Percentiles rank a stretch among this genome's conserved stretches.
phyloP scores from a whole-genome alignment of 2,329 filamentous ascomycete species.

The Cladosporium sp. region DNA sequence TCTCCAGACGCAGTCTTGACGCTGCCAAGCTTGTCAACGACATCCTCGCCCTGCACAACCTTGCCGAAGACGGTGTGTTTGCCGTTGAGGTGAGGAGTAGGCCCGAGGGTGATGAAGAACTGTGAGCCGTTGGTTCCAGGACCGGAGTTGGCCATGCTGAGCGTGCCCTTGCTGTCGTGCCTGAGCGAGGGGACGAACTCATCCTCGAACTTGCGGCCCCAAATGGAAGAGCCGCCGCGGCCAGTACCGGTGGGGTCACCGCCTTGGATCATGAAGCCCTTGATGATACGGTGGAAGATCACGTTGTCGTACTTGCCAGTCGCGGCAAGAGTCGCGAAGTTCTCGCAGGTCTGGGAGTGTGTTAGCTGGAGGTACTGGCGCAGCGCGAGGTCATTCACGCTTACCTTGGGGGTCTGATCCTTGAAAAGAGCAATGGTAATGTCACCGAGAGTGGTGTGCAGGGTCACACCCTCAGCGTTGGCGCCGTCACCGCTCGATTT shows the following conservation, averaged over 20 bases:
- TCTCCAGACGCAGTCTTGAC: conserved; percentile 81
- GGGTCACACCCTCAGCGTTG: conserved; percentile 30
- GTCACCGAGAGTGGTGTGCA: conserved; percentile 38
- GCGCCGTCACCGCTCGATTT: conserved; percentile 1
- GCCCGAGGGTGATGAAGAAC: conserved; percentile 80
- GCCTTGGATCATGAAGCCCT: conserved; percentile 92
- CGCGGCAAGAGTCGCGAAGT: conserved; percentile 37
- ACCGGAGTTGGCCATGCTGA: conserved; percentile 94
- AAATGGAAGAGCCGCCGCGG: conserved; percentile 74
- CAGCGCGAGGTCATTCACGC: background rate
- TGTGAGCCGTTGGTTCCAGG: conserved; percentile 88
- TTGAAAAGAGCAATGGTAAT: conserved; percentile 37
- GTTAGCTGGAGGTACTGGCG: background rate
- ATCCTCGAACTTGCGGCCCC: conserved; percentile 83
- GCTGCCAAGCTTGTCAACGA: conserved; percentile 84
- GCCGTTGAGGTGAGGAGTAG: conserved; percentile 78
- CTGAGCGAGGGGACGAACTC: conserved; percentile 78
- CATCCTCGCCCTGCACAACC: conserved; percentile 84
- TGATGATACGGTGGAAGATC: conserved; percentile 57
- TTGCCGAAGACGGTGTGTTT: conserved; percentile 96
- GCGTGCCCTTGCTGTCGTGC: conserved; percentile 75
- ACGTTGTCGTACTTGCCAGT: conserved; percentile 39
- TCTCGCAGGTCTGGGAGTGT: conserved; percentile 34
- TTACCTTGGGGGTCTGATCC: conserved; percentile 35
- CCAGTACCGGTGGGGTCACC: conserved; percentile 37